Conservation (phyloP, 1,284 basidiomycete genomes). For the Cutaneotrichosporon mucoides region DNA sequence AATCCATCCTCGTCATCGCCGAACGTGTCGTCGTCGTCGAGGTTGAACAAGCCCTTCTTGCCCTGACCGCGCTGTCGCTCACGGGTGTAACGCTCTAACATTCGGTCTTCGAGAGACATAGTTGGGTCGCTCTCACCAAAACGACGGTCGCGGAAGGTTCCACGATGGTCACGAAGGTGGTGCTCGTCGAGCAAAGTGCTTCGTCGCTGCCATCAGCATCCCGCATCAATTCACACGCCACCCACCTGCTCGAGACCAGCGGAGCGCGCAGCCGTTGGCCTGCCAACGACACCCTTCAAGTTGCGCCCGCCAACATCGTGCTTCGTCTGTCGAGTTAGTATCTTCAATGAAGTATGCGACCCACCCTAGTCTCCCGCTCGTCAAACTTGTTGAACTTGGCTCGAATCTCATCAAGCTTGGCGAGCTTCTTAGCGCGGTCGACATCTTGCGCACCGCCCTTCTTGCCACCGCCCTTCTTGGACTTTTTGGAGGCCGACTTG, state of each 20-base stretch:
- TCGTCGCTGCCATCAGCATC: conserved; percentile 58
- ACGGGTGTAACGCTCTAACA: conserved; percentile 92
- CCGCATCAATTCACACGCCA: conserved; percentile 6
- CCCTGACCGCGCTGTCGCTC: conserved; percentile 65
- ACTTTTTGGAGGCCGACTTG: conserved; percentile 47
- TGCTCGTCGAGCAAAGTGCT: conserved; percentile 82
- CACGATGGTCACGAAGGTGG: conserved; percentile 67
- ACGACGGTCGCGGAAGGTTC: conserved; percentile 86
- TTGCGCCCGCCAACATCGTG: conserved; percentile 86
- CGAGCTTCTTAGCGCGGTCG: conserved; percentile 70
- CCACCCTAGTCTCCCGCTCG: conserved; percentile 70
- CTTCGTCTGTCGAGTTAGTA: conserved; percentile 56
- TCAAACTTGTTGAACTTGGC: conserved; percentile 90
- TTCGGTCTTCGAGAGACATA: conserved; percentile 90
- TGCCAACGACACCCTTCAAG: conserved; percentile 75
- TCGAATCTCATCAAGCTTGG: conserved; percentile 80
- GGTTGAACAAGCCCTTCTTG: conserved; percentile 79
- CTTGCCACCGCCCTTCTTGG: conserved; percentile 57
- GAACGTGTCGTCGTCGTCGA: conserved; percentile 61
- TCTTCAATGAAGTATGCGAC: not conserved
- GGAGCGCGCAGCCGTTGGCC: conserved; percentile 80
- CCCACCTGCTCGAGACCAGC: conserved; percentile 83
- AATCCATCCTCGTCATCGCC: conserved; percentile 55
- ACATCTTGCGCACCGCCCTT: conserved; percentile 58
- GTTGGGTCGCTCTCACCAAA: conserved; percentile 93